Evolutionary conservation across 2,329 filamentous ascomycete species (phyloP).

Genomic region (Colletotrichum tropicicola): DNA sequence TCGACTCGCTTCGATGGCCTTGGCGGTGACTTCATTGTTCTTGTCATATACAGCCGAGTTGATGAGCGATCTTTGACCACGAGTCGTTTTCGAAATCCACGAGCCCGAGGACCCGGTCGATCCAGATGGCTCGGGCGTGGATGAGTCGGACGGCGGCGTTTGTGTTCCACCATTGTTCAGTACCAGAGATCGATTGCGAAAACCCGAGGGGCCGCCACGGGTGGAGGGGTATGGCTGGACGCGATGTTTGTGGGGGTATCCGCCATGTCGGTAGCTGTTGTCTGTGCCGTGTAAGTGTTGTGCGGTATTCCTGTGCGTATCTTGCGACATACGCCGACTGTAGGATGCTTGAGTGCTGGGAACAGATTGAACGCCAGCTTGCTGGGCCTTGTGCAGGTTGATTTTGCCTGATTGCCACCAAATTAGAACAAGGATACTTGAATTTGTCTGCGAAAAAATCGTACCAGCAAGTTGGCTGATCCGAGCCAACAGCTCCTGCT

Average conservation of each 20-base stretch:
- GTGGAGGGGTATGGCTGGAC: slow-evolving; percentile 44
- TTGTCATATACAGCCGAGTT: slow-evolving; percentile 82
- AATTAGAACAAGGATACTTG: not conserved
- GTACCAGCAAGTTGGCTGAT: slow-evolving; percentile 62
- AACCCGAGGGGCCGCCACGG: slow-evolving; percentile 10
- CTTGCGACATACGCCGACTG: slow-evolving; percentile 45
- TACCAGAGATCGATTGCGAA: slow-evolving; percentile 66
- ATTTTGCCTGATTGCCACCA: slow-evolving; percentile 70
- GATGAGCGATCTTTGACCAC: slow-evolving; percentile 84
- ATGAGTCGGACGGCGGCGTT: slow-evolving; percentile 35
- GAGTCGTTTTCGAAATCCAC: slow-evolving; percentile 75
- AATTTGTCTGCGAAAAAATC: slow-evolving; percentile 1
- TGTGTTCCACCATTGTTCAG: slow-evolving; percentile 56
- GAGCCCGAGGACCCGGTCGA: slow-evolving; percentile 49
- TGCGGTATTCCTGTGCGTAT: not conserved
- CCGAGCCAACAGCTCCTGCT: slow-evolving; percentile 61
- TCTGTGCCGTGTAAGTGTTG: slow-evolving; percentile 34
- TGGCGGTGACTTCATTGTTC: slow-evolving; percentile 72
- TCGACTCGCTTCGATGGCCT: slow-evolving; percentile 76
- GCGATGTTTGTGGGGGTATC: slow-evolving; percentile 33
- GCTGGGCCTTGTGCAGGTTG: slow-evolving; percentile 78
- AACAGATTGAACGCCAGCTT: slow-evolving; percentile 49
- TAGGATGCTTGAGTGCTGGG: slow-evolving; percentile 38
- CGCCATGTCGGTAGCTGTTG: slow-evolving; percentile 42
- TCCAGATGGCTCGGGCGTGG: slow-evolving; percentile 35